Conservation (phyloP, 1,284 basidiomycete genomes). For the Puccinia coronata region DNA sequence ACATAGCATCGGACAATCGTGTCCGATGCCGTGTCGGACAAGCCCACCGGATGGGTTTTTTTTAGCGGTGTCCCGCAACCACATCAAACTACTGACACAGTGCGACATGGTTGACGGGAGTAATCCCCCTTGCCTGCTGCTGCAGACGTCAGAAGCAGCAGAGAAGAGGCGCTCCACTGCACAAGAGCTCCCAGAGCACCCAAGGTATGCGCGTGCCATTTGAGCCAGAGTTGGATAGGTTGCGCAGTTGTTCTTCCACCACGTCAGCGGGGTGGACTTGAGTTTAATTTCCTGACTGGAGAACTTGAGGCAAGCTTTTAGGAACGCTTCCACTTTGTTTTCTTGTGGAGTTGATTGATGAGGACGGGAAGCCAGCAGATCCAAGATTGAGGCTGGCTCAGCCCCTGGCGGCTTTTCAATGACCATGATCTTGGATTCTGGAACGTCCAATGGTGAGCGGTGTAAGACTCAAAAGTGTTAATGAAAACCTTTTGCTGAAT, state of each 20-base stretch:
- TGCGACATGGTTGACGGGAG: neutral
- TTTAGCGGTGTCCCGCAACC: neutral
- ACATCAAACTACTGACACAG: neutral
- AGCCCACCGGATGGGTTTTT: too few relatives aligned
- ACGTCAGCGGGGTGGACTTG: neutral
- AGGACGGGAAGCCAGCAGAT: too few relatives aligned
- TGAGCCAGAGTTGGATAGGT: too few relatives aligned
- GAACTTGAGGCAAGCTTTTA: neutral
- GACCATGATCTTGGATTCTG: too few relatives aligned
- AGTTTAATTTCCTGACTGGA: neutral
- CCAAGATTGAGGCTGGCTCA: too few relatives aligned
- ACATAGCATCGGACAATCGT: too few relatives aligned
- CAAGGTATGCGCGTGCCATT: too few relatives aligned
- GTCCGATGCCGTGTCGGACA: too few relatives aligned
- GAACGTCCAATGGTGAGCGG: too few relatives aligned
- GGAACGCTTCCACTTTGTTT: neutral
- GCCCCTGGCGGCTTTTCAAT: too few relatives aligned
- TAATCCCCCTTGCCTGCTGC: neutral
- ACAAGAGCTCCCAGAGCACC: neutral
- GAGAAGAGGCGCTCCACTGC: neutral
- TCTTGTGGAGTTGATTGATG: neutral
- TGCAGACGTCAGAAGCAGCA: neutral
- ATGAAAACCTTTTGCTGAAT: too few relatives aligned
- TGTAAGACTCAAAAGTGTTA: too few relatives aligned
- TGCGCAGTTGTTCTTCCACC: neutral